phyloP scores from a whole-genome alignment of 768 basidiomycete species.

The Atractiella rhizophila region DNA sequence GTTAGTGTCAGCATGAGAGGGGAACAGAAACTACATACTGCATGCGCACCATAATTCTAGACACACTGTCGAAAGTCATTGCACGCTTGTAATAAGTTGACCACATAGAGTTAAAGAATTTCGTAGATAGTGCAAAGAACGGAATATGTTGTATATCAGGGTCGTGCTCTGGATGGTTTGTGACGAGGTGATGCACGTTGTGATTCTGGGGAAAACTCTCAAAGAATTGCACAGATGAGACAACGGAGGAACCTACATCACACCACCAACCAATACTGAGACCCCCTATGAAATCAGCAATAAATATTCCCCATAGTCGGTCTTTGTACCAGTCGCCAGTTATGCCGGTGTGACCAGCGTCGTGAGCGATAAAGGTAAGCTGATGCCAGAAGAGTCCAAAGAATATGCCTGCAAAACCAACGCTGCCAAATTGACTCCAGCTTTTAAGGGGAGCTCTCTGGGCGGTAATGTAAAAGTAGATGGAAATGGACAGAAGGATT shows the following conservation, averaged over 20 bases:
- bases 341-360: conserved; percentile 82
- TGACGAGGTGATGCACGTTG: conserved; percentile 84
- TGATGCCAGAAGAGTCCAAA: conserved; percentile 90
- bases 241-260: conserved; percentile 35
- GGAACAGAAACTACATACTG: conserved; percentile 27
- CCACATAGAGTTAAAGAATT: conserved; percentile 62
- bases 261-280: conserved; percentile 97
- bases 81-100: conserved; percentile 83
- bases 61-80: conserved; percentile 48
- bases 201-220: conserved; percentile 28
- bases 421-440: no score
- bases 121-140: conserved; percentile 76
- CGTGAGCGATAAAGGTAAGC: conserved; percentile 71
- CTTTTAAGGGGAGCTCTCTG: background rate
- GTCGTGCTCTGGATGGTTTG: conserved; percentile 91
- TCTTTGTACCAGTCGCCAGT: conserved; percentile 66
- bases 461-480: conserved; percentile 32
- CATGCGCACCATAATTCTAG: conserved; percentile 38
- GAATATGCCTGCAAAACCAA: no score
- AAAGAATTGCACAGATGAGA: conserved; percentile 9
- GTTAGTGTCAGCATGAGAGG: background rate
- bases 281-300: conserved; percentile 74
- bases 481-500: conserved; percentile 35
- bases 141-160: conserved; percentile 39
- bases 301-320: conserved; percentile 45